phyloP scores from a whole-genome alignment of 164 flowering plant genomes.

The Buxus sempervirens region DNA sequence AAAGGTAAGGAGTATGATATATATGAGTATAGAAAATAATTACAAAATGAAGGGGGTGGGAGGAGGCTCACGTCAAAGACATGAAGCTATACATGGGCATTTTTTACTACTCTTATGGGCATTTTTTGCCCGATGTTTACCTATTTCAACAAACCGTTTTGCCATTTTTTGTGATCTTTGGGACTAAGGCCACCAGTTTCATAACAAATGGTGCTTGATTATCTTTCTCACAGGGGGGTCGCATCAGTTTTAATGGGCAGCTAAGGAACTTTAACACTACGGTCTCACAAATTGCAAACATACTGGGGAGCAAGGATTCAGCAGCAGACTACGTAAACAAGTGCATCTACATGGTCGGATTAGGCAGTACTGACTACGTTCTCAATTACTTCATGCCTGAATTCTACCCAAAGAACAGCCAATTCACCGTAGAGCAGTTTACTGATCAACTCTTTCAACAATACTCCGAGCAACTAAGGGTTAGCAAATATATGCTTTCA shows the following conservation, averaged over 20 bases:
- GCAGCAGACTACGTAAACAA: slow-evolving; percentile 31
- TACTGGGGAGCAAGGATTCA: slow-evolving; percentile 43
- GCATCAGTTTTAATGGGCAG: slow-evolving; percentile 55
- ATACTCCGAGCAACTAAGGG: slow-evolving; percentile 21
- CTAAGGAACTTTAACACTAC: slow-evolving; percentile 42
- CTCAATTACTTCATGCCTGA: slow-evolving; percentile 58
- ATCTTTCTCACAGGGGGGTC: slow-evolving; percentile 46
- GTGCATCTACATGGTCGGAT: slow-evolving; percentile 32
- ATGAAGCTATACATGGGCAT: too few relatives aligned
- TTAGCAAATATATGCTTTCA: slow-evolving; percentile 9
- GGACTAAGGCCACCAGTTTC: too few relatives aligned
- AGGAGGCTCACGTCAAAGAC: too few relatives aligned
- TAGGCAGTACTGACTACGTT: slow-evolving; percentile 62
- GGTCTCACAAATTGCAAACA: slow-evolving; percentile 37
- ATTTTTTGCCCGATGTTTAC: too few relatives aligned
- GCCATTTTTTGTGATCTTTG: too few relatives aligned
- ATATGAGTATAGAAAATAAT: too few relatives aligned
- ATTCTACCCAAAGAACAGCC: slow-evolving; percentile 8
- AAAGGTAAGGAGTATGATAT: too few relatives aligned
- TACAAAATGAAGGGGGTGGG: too few relatives aligned
- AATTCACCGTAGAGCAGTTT: slow-evolving; percentile 16
- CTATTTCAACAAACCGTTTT: too few relatives aligned
- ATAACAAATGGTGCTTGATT: too few relatives aligned
- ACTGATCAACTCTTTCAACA: slow-evolving; percentile 13
- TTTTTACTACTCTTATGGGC: too few relatives aligned